Evolutionary conservation across 2,329 filamentous ascomycete genomes (phyloP).

Genomic region (Penicillium capsulatum): DNA sequence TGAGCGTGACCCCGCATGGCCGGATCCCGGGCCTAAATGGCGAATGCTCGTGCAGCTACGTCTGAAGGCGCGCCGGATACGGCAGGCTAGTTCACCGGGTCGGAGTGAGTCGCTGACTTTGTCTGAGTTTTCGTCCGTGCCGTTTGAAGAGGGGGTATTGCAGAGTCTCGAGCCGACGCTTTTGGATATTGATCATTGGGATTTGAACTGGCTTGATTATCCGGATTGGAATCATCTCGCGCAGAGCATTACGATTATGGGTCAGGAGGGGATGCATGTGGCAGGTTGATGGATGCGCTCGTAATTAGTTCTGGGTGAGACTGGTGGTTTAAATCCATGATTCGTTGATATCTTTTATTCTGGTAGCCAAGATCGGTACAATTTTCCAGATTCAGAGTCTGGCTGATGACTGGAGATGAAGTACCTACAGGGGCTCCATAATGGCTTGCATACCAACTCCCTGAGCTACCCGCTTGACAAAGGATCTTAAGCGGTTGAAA

Average conservation of each 20-base stretch:
- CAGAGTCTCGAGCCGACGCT: neutral
- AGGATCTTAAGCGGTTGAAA: too few species aligned
- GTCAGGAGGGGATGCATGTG: neutral
- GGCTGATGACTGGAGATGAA: neutral
- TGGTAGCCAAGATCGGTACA: neutral
- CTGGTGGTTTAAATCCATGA: too few species aligned
- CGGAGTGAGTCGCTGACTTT: neutral
- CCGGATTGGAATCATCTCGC: slow-evolving; percentile 16
- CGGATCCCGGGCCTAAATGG: slow-evolving; percentile 23
- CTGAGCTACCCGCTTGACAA: too few species aligned
- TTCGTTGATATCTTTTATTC: too few species aligned
- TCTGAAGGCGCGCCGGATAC: slow-evolving; percentile 16
- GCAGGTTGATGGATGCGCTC: neutral
- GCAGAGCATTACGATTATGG: slow-evolving; percentile 13
- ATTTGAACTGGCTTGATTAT: neutral
- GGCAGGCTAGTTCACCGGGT: slow-evolving; percentile 5
- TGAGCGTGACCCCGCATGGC: slow-evolving; percentile 17
- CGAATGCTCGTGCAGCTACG: slow-evolving; percentile 17
- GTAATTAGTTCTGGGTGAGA: too few species aligned
- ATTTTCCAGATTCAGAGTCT: too few species aligned
- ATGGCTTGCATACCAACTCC: too few species aligned
- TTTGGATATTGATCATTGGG: slow-evolving; percentile 1
- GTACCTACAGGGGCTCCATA: too few species aligned
- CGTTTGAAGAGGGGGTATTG: neutral
- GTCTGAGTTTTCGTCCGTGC: neutral